phyloP scores from a whole-genome alignment of 257 asterid species.

The Fraxinus excelsior region DNA sequence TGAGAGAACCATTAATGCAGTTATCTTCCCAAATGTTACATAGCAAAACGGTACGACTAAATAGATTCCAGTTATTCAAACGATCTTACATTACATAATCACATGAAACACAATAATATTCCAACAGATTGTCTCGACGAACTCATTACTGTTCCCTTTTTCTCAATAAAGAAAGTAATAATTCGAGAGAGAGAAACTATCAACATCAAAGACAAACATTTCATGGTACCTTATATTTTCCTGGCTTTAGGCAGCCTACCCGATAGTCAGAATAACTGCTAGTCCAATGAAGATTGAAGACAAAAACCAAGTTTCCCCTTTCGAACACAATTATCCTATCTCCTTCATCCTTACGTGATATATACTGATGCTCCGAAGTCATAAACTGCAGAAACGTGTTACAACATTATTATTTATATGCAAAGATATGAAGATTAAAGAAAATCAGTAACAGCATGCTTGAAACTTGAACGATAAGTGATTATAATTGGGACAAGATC shows the following conservation, averaged over 20 bases:
- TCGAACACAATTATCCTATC: conserved; percentile 80
- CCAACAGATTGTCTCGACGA: background rate
- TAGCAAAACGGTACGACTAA: background rate
- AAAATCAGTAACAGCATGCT: conserved; percentile 14
- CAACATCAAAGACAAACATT: background rate
- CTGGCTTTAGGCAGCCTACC: conserved; percentile 84
- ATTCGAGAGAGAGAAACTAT: background rate
- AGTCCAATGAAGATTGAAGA: conserved; percentile 89
- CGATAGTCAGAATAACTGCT: conserved; percentile 80
- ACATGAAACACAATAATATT: background rate
- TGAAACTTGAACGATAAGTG: background rate
- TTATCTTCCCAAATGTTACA: background rate
- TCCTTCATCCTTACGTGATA: conserved; percentile 83
- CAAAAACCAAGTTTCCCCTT: conserved; percentile 81
- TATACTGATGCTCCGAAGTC: conserved; percentile 87
- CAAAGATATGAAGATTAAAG: background rate
- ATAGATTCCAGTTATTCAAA: background rate
- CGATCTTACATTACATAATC: background rate
- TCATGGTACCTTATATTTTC: conserved; percentile 78
- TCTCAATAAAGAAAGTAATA: background rate
- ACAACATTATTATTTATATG: background rate
- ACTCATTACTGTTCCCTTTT: background rate
- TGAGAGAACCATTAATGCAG: too few relatives aligned
- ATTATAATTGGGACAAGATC: background rate
- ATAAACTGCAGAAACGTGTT: conserved; percentile 63